A percentile compares a stretch with the other conserved stretches of the same genome.
Conservation (phyloP, 768 basidiomycete species). For the Pisolithus marmoratus region DNA sequence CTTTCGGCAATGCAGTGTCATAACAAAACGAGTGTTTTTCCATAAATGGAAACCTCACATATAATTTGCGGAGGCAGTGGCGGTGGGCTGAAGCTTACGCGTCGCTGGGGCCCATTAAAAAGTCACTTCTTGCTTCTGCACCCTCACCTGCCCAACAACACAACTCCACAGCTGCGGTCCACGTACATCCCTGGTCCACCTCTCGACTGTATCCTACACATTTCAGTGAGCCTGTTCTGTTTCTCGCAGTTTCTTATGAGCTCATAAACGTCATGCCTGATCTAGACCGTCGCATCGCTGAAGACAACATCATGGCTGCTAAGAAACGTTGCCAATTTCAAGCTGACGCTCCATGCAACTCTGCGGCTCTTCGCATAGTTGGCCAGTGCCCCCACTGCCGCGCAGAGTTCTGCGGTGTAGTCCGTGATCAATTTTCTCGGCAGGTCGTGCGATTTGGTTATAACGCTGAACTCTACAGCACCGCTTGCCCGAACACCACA, state of each 20-base stretch:
- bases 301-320: constrained; percentile 50
- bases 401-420: constrained; percentile 69
- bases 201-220: neutral
- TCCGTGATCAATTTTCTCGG: constrained; percentile 33
- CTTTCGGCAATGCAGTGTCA: neutral
- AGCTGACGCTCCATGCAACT: constrained; percentile 52
- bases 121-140: neutral
- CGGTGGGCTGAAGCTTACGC: constrained; percentile 20
- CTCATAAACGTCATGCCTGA: neutral
- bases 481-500: constrained; percentile 84
- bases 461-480: constrained; percentile 43
- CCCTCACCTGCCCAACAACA: neutral
- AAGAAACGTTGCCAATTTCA: constrained; percentile 86
- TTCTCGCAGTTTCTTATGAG: neutral
- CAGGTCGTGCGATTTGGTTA: constrained; percentile 7
- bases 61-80: constrained; percentile 13
- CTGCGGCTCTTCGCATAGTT: constrained; percentile 76
- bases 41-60: neutral
- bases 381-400: constrained; percentile 82
- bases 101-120: constrained; percentile 29
- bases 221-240: neutral
- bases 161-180: too few species aligned
- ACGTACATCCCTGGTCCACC: neutral
- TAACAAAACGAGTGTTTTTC: neutral
- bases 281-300: neutral